Conservation (phyloP, 2,329 filamentous ascomycete genomes). For the Cordyceps militaris region DNA sequence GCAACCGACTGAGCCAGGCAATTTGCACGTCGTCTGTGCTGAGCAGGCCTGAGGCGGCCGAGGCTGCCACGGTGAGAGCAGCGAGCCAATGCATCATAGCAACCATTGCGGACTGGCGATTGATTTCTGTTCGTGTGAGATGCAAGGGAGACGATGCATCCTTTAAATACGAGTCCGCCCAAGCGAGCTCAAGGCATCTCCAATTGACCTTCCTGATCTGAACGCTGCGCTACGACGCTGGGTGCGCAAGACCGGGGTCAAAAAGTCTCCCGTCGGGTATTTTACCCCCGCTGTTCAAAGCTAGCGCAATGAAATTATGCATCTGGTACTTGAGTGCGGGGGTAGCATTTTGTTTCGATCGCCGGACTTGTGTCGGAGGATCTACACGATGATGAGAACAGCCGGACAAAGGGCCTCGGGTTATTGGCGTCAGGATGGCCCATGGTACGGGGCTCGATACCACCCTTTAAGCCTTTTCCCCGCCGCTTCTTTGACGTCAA, state of each 20-base stretch:
- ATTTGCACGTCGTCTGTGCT: not conserved
- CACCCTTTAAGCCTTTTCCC: not conserved
- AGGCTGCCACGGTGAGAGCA: not conserved
- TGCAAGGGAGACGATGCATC: not conserved
- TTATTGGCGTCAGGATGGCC: not conserved
- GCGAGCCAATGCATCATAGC: constrained; percentile 1
- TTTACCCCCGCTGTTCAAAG: not conserved
- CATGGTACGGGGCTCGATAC: not conserved
- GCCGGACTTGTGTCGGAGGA: not conserved
- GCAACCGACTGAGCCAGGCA: not conserved
- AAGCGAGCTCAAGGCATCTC: not conserved
- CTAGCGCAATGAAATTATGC: not conserved
- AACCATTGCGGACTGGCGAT: not conserved
- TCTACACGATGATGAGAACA: too few species aligned
- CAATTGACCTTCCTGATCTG: not conserved
- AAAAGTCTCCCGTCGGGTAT: not conserved
- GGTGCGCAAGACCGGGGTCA: not conserved
- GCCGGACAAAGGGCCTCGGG: too few species aligned
- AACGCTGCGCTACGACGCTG: not conserved
- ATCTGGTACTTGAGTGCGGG: not conserved
- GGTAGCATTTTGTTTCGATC: not conserved
- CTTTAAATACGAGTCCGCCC: not conserved
- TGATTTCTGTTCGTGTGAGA: not conserved
- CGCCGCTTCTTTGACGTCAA: too few species aligned
- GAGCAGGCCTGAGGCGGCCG: constrained; percentile 1